These are phyloP conservation scores for Geotrichum ghanense DNA, from an alignment of 805 yeast species.

Conservation along the genomic window DNA sequence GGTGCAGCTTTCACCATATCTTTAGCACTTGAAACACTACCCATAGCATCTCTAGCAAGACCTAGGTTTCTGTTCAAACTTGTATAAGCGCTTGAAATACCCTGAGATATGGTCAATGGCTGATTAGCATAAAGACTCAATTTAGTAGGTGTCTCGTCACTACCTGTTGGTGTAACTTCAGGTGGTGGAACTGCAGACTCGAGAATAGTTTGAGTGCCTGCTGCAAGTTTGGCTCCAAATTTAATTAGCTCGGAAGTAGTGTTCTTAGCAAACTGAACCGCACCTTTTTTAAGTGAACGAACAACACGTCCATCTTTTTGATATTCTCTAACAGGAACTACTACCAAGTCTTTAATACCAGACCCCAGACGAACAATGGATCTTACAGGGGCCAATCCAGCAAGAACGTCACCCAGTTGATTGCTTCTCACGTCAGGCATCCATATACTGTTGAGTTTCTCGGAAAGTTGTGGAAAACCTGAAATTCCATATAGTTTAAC, in stretches of 20 bases:
- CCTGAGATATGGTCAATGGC: slow-evolving; percentile 61
- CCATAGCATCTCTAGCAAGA: slow-evolving; percentile 57
- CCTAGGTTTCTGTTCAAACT: slow-evolving; percentile 58
- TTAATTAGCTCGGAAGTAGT: slow-evolving; percentile 73
- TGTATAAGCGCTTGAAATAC: slow-evolving; percentile 61
- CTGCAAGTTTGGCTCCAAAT: slow-evolving; percentile 74
- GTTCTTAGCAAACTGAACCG: slow-evolving; percentile 57
- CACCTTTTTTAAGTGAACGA: slow-evolving; percentile 65
- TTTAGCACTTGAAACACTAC: slow-evolving; percentile 46
- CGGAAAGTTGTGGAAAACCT: slow-evolving; percentile 55
- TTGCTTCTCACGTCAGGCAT: slow-evolving; percentile 76
- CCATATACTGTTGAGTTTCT: slow-evolving; percentile 59
- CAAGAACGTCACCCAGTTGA: slow-evolving; percentile 68
- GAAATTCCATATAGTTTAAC: slow-evolving; percentile 61
- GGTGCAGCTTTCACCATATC: slow-evolving; percentile 72
- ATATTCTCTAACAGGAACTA: slow-evolving; percentile 65
- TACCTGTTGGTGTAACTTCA: not conserved
- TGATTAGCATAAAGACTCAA: slow-evolving; percentile 72
- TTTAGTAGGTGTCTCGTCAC: slow-evolving; percentile 27
- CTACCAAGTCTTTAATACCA: slow-evolving; percentile 63
- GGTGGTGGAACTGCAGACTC: slow-evolving; percentile 65
- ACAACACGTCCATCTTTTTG: slow-evolving; percentile 58
- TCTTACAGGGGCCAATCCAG: slow-evolving; percentile 75
- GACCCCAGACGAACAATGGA: slow-evolving; percentile 68
- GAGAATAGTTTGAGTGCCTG: slow-evolving; percentile 73